A percentile compares a stretch with the other conserved stretches of the same genome.
Conservation (phyloP, 2,329 filamentous ascomycete genomes). For the Bipolaris sorokiniana region DNA sequence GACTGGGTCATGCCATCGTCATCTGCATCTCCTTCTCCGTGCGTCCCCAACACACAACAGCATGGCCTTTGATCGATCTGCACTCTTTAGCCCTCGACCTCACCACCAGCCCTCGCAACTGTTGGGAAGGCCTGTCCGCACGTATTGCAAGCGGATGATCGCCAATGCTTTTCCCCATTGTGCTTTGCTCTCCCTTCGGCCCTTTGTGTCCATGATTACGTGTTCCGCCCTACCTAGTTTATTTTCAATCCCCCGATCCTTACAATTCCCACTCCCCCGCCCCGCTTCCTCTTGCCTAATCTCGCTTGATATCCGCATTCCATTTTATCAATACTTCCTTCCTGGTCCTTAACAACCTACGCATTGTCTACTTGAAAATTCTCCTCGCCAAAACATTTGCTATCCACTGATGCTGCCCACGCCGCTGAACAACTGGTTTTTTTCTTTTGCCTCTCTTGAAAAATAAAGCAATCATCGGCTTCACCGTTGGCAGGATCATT, state of each 20-base stretch:
- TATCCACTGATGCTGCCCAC: no score
- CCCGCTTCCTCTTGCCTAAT: constrained; percentile 1
- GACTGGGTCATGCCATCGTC: constrained; percentile 1
- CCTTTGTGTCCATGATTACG: neutral
- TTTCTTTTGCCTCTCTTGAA: no score
- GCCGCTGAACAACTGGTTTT: no score
- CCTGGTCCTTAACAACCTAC: neutral
- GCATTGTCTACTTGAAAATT: neutral
- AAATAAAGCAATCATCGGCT: no score
- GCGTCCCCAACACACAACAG: constrained; percentile 24
- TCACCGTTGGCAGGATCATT: no score
- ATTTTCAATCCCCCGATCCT: neutral
- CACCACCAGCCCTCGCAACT: neutral
- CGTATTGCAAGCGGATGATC: constrained; percentile 4
- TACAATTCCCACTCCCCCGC: neutral
- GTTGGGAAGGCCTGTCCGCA: constrained; percentile 7
- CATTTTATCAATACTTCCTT: neutral
- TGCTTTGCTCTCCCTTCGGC: constrained; percentile 1
- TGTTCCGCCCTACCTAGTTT: neutral
- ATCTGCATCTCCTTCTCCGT: constrained; percentile 10
- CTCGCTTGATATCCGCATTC: neutral
- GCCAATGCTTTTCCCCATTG: constrained; percentile 1
- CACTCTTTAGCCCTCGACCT: constrained; percentile 5
- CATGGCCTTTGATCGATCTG: constrained; percentile 10
- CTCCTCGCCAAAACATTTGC: no score